Evolutionary conservation across 2,329 filamentous ascomycete species (phyloP).

Genomic region (Fusarium sp.): DNA sequence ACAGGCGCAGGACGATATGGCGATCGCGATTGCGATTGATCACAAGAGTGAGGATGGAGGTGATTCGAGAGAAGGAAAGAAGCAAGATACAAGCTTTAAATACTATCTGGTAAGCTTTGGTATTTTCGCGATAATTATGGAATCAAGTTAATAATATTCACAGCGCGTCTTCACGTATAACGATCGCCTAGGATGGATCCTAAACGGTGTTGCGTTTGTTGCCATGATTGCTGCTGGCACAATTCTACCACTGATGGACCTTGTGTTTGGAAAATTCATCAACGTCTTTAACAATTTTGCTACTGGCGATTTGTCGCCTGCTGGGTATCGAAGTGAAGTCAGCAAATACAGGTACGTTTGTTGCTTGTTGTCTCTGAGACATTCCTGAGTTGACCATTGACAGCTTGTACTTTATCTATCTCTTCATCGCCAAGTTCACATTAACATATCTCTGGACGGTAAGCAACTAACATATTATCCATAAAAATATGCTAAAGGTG

Average conservation of each 20-base stretch:
- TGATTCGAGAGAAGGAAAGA: slow-evolving; percentile 9
- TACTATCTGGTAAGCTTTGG: slow-evolving; percentile 39
- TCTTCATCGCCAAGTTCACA: slow-evolving; percentile 65
- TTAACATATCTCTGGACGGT: slow-evolving; percentile 67
- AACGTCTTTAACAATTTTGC: slow-evolving; percentile 69
- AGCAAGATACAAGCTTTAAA: slow-evolving; percentile 40
- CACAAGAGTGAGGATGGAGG: background rate
- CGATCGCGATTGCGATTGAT: background rate
- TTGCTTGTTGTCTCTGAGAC: background rate
- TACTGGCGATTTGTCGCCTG: slow-evolving; percentile 54
- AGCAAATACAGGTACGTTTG: slow-evolving; percentile 54
- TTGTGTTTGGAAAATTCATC: slow-evolving; percentile 67
- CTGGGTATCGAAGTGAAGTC: slow-evolving; percentile 62
- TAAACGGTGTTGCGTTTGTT: slow-evolving; percentile 50
- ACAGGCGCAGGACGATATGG: slow-evolving; percentile 7
- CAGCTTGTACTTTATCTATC: slow-evolving; percentile 67
- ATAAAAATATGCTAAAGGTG: background rate
- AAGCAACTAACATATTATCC: slow-evolving; percentile 13
- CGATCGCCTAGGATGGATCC: slow-evolving; percentile 50
- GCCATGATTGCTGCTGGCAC: slow-evolving; percentile 53
- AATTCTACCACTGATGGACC: slow-evolving; percentile 65
- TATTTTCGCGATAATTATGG: rapidly evolving
- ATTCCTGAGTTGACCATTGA: background rate
- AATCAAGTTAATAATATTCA: background rate
- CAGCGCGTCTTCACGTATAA: slow-evolving; percentile 55